phyloP scores from a whole-genome alignment of 345 rosid species.

The Gossypium mustelinum region DNA sequence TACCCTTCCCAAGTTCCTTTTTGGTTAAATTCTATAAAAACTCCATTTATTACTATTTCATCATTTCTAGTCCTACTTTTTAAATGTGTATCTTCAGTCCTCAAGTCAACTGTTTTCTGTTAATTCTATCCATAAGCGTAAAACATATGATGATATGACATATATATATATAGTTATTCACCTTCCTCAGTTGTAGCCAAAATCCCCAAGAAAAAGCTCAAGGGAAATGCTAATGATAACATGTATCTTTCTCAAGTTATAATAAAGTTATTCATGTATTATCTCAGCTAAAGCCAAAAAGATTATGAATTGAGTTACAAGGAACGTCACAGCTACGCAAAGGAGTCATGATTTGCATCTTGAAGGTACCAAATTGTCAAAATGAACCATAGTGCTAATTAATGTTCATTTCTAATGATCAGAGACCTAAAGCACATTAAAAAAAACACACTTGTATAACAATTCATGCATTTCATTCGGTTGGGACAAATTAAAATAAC shows the following conservation, averaged over 20 bases:
- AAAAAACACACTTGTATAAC: not conserved
- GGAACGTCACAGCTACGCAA: constrained; percentile 8
- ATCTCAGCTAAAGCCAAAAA: not conserved
- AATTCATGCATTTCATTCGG: not conserved
- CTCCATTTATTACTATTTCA: too few relatives aligned
- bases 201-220: not conserved
- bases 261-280: not conserved
- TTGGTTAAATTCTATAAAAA: too few relatives aligned
- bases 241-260: too few relatives aligned
- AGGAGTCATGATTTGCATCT: not conserved
- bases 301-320: not conserved
- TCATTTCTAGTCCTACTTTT: too few relatives aligned
- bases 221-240: too few relatives aligned
- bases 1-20: too few relatives aligned
- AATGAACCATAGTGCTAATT: not conserved
- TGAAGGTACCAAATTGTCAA: not conserved
- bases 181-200: not conserved
- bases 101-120: too few relatives aligned
- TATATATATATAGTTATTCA: too few relatives aligned
- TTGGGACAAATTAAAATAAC: not conserved
- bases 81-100: too few relatives aligned
- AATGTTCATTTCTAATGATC: too few relatives aligned
- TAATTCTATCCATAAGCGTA: too few relatives aligned
- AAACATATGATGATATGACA: too few relatives aligned
- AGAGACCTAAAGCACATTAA: not conserved